Conservation (phyloP, 345 rosid species). For the Murraya paniculata region DNA sequence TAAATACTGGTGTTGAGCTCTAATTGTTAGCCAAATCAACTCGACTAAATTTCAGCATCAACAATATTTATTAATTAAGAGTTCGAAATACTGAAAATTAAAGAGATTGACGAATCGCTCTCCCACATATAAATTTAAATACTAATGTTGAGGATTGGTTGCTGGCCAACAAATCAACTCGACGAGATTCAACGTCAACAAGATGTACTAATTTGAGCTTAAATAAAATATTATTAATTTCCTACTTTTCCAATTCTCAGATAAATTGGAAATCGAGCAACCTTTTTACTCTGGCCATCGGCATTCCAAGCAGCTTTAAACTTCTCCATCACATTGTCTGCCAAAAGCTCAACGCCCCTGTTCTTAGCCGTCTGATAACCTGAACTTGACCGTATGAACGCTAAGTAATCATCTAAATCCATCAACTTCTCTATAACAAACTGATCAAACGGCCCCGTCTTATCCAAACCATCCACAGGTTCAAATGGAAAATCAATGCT, state of each 20-base stretch:
- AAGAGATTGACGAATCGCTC: too few species aligned
- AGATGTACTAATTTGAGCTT: too few species aligned
- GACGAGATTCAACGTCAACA: too few species aligned
- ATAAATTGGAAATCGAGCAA: slow-evolving; percentile 55
- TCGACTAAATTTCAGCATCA: too few species aligned
- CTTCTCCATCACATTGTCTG: slow-evolving; percentile 31
- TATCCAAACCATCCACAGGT: slow-evolving; percentile 42
- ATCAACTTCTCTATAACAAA: slow-evolving; percentile 49
- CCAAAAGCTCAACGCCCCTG: slow-evolving; percentile 60
- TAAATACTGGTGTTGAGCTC: too few species aligned
- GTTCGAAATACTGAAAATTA: too few species aligned
- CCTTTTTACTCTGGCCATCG: slow-evolving; percentile 36
- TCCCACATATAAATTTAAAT: too few species aligned
- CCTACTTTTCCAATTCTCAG: slow-evolving; percentile 70
- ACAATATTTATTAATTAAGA: too few species aligned
- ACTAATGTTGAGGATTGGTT: too few species aligned
- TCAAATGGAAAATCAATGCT: slow-evolving; percentile 70
- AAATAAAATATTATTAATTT: not conserved
- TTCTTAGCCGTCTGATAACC: slow-evolving; percentile 73
- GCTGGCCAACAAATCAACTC: too few species aligned
- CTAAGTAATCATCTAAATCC: slow-evolving; percentile 51
- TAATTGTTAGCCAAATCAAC: too few species aligned
- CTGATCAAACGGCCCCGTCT: slow-evolving; percentile 51
- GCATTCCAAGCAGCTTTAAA: slow-evolving; percentile 57
- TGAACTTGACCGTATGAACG: slow-evolving; percentile 63